phyloP scores from a whole-genome alignment of 495 filamentous ascomycete genomes.

The Penicillium desertorum region DNA sequence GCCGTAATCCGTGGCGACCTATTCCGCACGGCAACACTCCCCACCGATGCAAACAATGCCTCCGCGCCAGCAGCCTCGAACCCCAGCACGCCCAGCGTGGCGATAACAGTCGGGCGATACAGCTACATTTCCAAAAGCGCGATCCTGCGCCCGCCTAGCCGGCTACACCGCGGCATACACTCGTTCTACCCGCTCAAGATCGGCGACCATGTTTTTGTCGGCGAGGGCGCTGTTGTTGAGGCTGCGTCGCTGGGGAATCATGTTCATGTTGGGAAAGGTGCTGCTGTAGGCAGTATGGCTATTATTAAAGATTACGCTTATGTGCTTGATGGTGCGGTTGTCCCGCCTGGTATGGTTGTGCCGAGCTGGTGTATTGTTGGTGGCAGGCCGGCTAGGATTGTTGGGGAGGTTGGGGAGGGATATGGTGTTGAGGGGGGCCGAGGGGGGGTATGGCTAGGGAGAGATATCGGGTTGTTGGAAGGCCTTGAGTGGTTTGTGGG shows the following conservation, averaged over 20 bases:
- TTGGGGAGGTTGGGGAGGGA: conserved; percentile 85
- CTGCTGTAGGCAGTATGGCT: conserved; percentile 75
- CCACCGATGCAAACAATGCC: conserved; percentile 14
- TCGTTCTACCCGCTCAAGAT: conserved; percentile 86
- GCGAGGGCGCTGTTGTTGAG: conserved; percentile 68
- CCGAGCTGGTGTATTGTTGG: conserved; percentile 85
- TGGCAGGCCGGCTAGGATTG: conserved; percentile 74
- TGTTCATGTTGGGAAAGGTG: conserved; percentile 74
- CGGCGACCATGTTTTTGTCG: conserved; percentile 88
- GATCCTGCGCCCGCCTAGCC: conserved; percentile 73
- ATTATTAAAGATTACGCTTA: conserved; percentile 89
- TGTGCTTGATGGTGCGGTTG: conserved; percentile 77
- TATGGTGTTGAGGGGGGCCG: conserved; percentile 57
- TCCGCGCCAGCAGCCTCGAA: conserved; percentile 15
- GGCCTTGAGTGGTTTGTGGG: conserved; percentile 21
- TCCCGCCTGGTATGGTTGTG: conserved; percentile 87
- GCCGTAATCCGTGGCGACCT: conserved; percentile 92
- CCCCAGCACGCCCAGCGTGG: conserved; percentile 36
- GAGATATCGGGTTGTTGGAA: conserved; percentile 47
- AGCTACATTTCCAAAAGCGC: conserved; percentile 76
- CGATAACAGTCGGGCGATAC: conserved; percentile 86
- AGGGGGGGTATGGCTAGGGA: conserved; percentile 49
- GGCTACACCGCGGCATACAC: conserved; percentile 55
- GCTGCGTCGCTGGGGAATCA: conserved; percentile 77
- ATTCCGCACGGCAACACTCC: conserved; percentile 48